A percentile compares a stretch with the other conserved stretches of the same genome.
These are phyloP conservation scores for Nitzschia sp. DNA, from an alignment of 108 stramenopile genomes.

Conservation along the genomic window DNA sequence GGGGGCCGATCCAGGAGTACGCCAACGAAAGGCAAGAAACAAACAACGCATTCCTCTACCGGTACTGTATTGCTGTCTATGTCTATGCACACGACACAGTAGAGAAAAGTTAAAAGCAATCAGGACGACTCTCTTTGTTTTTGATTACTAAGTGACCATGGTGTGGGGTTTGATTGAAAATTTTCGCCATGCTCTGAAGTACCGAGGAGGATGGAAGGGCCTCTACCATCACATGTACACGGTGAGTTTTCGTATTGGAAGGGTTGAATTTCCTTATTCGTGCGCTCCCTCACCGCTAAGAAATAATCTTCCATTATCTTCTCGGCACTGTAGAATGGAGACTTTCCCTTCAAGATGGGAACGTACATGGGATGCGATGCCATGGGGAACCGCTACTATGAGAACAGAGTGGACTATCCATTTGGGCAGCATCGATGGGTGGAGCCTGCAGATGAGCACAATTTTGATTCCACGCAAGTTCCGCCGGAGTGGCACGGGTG, in stretches of 20 bases:
- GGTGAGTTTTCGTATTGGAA: constrained; percentile 44
- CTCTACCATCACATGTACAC: constrained; percentile 92
- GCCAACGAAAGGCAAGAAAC: too few relatives aligned
- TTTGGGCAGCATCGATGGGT: constrained; percentile 97
- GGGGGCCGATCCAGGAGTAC: too few relatives aligned
- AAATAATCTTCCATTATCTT: constrained; percentile 3
- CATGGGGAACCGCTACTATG: constrained; percentile 94
- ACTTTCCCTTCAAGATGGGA: constrained; percentile 95
- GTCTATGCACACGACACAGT: too few relatives aligned
- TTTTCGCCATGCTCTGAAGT: constrained; percentile 71
- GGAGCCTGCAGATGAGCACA: constrained; percentile 85
- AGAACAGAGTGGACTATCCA: constrained; percentile 92
- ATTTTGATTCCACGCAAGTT: constrained; percentile 90
- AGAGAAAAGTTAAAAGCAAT: too few relatives aligned
- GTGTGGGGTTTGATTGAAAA: constrained; percentile 66
- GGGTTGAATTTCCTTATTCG: constrained; percentile 2
- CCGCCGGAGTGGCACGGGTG: constrained; percentile 96
- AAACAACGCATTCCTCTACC: too few relatives aligned
- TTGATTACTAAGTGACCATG: constrained; percentile 49
- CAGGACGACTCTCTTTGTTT: too few relatives aligned
- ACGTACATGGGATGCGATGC: constrained; percentile 92
- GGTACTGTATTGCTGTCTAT: too few relatives aligned
- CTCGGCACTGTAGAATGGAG: constrained; percentile 69
- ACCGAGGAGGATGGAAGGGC: constrained; percentile 88
- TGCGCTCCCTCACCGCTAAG: constrained; percentile 4